phyloP scores from a whole-genome alignment of 148 eudicot species.

The Drosera capensis region DNA sequence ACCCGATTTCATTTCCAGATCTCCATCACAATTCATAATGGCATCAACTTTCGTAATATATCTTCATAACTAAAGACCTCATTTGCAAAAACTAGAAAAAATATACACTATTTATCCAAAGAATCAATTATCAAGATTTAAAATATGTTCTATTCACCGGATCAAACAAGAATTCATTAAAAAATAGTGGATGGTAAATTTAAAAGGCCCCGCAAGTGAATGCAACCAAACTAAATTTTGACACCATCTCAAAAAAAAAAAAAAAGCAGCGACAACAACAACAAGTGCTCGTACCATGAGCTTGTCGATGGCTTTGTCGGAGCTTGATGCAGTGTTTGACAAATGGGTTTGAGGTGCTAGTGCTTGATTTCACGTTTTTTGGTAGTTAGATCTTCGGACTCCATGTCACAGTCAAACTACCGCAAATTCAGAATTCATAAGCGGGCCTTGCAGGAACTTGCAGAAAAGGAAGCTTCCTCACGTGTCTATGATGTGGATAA shows the following conservation, averaged over 20 bases:
- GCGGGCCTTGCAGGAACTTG: neutral
- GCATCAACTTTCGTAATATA: too few relatives aligned
- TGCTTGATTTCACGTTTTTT: conserved; percentile 29
- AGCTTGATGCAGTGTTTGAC: conserved; percentile 88
- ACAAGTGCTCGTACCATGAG: conserved; percentile 52
- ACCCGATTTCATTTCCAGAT: too few relatives aligned
- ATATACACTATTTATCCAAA: too few relatives aligned
- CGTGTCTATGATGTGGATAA: conserved; percentile 1
- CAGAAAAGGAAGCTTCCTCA: neutral
- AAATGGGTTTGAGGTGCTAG: conserved; percentile 78
- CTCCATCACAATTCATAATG: too few relatives aligned
- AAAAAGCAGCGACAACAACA: conserved; percentile 16
- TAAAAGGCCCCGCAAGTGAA: too few relatives aligned
- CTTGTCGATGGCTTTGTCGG: conserved; percentile 67
- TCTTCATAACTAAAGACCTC: too few relatives aligned
- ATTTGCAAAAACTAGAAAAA: too few relatives aligned
- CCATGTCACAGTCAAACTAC: neutral
- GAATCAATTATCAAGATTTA: too few relatives aligned
- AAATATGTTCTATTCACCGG: too few relatives aligned
- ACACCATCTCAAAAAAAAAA: neutral
- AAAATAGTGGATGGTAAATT: too few relatives aligned
- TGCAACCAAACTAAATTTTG: neutral
- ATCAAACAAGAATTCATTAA: too few relatives aligned
- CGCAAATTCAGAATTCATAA: neutral
- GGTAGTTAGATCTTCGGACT: conserved; percentile 6